Conservation (phyloP, 129 eudicot species). For the Artemisia argyi region DNA sequence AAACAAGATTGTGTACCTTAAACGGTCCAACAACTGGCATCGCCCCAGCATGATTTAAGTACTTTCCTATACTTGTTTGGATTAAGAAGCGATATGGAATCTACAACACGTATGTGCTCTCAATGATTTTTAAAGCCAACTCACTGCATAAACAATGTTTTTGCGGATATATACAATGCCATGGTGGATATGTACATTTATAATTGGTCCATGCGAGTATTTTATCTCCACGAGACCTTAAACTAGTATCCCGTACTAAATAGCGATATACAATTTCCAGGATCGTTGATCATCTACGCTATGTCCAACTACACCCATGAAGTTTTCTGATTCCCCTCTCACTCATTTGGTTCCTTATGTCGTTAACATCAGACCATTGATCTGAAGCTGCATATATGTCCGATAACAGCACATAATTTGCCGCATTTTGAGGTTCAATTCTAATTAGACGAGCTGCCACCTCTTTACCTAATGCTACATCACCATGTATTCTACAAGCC, state of each 20-base stretch:
- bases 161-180: neutral
- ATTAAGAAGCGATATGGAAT: neutral
- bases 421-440: slow-evolving; percentile 59
- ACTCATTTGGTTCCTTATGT: slow-evolving; percentile 53
- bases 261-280: neutral
- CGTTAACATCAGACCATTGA: slow-evolving; percentile 64
- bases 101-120: neutral
- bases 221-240: neutral
- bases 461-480: slow-evolving; percentile 53
- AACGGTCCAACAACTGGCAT: neutral
- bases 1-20: no score
- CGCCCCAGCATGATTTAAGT: neutral
- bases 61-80: neutral
- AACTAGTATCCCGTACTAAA: slow-evolving; percentile 4
- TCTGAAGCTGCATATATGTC: slow-evolving; percentile 68
- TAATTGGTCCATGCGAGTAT: neutral
- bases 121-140: neutral
- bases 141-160: neutral
- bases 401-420: slow-evolving; percentile 68
- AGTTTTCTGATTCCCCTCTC: slow-evolving; percentile 56
- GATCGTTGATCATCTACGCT: slow-evolving; percentile 9
- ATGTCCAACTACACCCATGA: slow-evolving; percentile 57
- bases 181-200: neutral
- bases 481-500: slow-evolving; percentile 68
- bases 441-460: slow-evolving; percentile 52